Conservation (phyloP, 2,329 filamentous ascomycete species). For the Xylaria sp. region DNA sequence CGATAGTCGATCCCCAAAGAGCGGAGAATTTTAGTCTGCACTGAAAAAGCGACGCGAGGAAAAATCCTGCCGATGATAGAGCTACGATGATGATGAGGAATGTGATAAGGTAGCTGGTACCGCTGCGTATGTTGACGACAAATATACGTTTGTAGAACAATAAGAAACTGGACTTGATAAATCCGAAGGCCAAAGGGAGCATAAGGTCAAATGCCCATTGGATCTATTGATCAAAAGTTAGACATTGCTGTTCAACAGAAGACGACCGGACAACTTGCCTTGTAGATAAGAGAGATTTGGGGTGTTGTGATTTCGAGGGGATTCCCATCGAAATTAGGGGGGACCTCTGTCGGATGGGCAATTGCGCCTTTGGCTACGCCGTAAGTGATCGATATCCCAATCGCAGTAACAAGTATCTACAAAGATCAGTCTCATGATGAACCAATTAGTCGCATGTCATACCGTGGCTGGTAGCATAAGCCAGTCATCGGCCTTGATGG, state of each 20-base stretch:
- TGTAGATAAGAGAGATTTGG: background rate
- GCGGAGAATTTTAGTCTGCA: slow-evolving; percentile 33
- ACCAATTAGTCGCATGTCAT: background rate
- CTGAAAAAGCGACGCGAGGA: slow-evolving; percentile 35
- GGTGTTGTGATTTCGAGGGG: slow-evolving; percentile 6
- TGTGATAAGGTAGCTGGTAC: slow-evolving; percentile 25
- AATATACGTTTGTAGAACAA: slow-evolving; percentile 43
- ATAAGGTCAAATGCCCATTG: slow-evolving; percentile 38
- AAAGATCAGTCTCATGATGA: background rate
- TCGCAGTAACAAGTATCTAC: slow-evolving; percentile 27
- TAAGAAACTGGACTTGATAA: slow-evolving; percentile 39
- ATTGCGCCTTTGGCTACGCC: slow-evolving; percentile 26
- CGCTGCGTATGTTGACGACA: slow-evolving; percentile 16
- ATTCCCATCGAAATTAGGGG: slow-evolving; percentile 11
- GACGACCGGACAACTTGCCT: background rate
- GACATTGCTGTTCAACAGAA: slow-evolving; percentile 8
- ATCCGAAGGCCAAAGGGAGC: slow-evolving; percentile 39
- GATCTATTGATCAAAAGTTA: slow-evolving; percentile 26
- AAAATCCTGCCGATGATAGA: slow-evolving; percentile 27
- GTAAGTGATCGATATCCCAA: slow-evolving; percentile 29
- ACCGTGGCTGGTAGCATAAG: slow-evolving; percentile 41
- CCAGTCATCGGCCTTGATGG: slow-evolving; percentile 39
- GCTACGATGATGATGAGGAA: slow-evolving; percentile 26
- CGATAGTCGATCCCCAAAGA: slow-evolving; percentile 32
- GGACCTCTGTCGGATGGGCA: slow-evolving; percentile 17